phyloP scores from a whole-genome alignment of 768 basidiomycete genomes.

The Lentinula edodes region DNA sequence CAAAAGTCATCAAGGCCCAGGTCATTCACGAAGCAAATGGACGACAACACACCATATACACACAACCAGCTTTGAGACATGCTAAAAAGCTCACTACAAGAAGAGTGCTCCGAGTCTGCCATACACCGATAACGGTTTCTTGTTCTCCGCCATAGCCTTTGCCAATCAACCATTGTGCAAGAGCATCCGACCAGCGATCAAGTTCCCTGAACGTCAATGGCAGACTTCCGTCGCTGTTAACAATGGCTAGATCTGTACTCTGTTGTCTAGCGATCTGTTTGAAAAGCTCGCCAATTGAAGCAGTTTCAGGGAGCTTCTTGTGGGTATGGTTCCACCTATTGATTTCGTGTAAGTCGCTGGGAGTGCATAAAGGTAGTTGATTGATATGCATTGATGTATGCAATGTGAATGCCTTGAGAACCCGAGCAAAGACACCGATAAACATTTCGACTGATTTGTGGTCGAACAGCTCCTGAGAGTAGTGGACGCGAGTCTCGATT shows the following conservation, averaged over 20 bases:
- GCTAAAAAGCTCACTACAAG: neutral
- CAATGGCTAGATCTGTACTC: neutral
- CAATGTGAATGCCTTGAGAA: neutral
- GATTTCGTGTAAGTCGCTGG: neutral
- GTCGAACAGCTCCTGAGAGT: neutral
- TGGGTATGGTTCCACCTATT: neutral
- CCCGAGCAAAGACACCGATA: neutral
- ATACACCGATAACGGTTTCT: neutral
- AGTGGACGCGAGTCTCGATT: neutral
- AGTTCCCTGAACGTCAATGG: neutral
- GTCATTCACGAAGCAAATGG: neutral
- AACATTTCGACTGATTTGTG: neutral
- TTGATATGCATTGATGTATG: neutral
- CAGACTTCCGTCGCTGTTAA: neutral
- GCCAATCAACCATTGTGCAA: neutral
- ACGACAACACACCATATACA: conserved; percentile 9
- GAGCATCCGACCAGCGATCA: neutral
- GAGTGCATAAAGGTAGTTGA: neutral
- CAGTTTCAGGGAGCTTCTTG: neutral
- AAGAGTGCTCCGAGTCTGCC: neutral
- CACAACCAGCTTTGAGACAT: neutral
- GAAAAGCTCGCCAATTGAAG: neutral
- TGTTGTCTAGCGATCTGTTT: neutral
- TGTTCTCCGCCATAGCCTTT: neutral
- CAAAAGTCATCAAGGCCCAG: neutral